phyloP scores from a whole-genome alignment of 495 filamentous ascomycete genomes.

The Melanomma pulvis-pyrius region DNA sequence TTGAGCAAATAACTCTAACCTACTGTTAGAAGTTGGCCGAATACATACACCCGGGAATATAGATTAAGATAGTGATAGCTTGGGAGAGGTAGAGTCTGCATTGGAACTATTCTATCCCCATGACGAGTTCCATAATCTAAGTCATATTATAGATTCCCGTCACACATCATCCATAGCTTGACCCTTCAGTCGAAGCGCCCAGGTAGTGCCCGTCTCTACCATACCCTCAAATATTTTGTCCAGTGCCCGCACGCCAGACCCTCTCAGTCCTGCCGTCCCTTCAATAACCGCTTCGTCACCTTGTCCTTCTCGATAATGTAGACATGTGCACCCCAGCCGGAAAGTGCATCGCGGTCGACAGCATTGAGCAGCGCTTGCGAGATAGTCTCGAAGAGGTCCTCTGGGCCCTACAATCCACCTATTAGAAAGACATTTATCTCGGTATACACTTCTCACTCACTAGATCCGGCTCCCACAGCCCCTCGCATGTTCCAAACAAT shows the following conservation, averaged over 20 bases:
- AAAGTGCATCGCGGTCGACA: slow-evolving; percentile 93
- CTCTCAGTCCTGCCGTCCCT: slow-evolving; percentile 73
- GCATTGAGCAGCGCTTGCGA: slow-evolving; percentile 96
- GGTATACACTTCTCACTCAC: slow-evolving; percentile 53
- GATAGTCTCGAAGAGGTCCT: slow-evolving; percentile 97
- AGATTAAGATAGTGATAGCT: no score
- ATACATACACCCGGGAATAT: no score
- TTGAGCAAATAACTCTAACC: no score
- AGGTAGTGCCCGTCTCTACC: background rate
- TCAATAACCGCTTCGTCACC: slow-evolving; percentile 96
- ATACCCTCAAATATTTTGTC: background rate
- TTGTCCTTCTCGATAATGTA: slow-evolving; percentile 99
- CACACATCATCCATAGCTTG: background rate
- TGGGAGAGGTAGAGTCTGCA: background rate
- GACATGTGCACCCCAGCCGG: slow-evolving; percentile 97
- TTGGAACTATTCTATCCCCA: background rate
- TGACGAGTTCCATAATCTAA: background rate
- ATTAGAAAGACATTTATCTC: background rate
- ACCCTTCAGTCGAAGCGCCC: background rate
- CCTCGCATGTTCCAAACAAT: slow-evolving; percentile 97
- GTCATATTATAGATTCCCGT: background rate
- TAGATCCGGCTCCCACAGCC: slow-evolving; percentile 95
- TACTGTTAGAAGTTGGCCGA: no score
- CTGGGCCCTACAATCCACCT: slow-evolving; percentile 63
- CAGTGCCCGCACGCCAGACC: background rate